Evolutionary conservation across 176 grass and related monocot species (phyloP).

Genomic region (Poa annua): DNA sequence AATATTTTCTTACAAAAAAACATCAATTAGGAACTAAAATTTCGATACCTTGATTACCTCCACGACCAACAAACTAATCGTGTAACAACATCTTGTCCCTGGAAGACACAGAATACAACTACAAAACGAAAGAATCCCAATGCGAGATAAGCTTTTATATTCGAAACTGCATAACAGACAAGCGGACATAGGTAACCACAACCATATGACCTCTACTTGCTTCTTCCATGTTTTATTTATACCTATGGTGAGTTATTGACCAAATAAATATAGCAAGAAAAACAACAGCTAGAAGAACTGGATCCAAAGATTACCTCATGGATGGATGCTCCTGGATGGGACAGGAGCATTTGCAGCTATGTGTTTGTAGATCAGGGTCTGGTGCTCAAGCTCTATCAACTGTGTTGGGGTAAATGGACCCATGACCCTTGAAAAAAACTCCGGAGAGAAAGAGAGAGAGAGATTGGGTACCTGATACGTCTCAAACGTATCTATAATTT

Average conservation of each 20-base stretch:
- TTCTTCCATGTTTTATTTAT: slow-evolving; percentile 5
- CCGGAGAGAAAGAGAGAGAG: too few species aligned
- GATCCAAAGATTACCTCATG: slow-evolving; percentile 54
- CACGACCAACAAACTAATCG: neutral
- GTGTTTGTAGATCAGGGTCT: slow-evolving; percentile 92
- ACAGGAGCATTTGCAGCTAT: slow-evolving; percentile 72
- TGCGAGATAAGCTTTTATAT: neutral
- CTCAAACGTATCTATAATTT: too few species aligned
- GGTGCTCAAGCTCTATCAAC: slow-evolving; percentile 96
- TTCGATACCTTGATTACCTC: slow-evolving; percentile 4
- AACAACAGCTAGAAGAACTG: slow-evolving; percentile 54
- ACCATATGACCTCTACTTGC: slow-evolving; percentile 2
- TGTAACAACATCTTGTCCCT: neutral
- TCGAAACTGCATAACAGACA: neutral
- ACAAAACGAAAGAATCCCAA: neutral
- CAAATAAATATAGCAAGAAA: neutral
- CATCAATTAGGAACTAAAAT: too few species aligned
- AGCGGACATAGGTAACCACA: neutral
- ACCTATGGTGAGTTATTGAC: neutral
- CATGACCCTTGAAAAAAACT: slow-evolving; percentile 65
- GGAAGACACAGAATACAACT: neutral
- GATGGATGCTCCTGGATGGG: slow-evolving; percentile 66
- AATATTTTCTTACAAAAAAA: too few species aligned
- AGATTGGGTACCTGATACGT: too few species aligned
- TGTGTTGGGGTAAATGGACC: slow-evolving; percentile 88